Evolutionary conservation across 2,329 filamentous ascomycete genomes (phyloP).

Genomic region (Nemania sp.): DNA sequence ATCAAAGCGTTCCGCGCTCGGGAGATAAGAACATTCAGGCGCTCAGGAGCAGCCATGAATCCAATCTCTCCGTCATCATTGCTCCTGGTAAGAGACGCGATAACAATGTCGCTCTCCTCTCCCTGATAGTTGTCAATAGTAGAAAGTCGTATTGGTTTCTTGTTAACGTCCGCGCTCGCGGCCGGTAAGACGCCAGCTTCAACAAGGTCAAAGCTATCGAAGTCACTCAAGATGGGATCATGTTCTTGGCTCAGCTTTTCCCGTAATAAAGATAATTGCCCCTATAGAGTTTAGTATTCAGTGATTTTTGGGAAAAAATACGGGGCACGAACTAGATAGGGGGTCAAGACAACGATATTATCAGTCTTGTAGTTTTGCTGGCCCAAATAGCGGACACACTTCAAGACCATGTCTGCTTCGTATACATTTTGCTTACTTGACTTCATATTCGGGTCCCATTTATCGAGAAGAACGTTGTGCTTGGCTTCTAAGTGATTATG

Average conservation of each 20-base stretch:
- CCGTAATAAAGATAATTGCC: conserved; percentile 70
- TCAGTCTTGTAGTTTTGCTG: conserved; percentile 78
- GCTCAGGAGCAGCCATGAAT: conserved; percentile 74
- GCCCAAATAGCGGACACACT: conserved; percentile 72
- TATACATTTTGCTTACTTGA: conserved; percentile 72
- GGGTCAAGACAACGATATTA: conserved; percentile 76
- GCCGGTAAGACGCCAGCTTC: conserved; percentile 25
- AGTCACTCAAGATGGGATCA: conserved; percentile 75
- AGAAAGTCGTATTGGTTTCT: conserved; percentile 61
- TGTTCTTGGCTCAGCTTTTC: conserved; percentile 66
- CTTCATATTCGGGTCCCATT: conserved; percentile 59
- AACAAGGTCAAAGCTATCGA: conserved; percentile 74
- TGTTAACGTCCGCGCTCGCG: conserved; percentile 25
- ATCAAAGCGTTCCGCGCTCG: conserved; percentile 74
- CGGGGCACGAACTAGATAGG: conserved; percentile 66
- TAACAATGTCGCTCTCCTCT: conserved; percentile 79
- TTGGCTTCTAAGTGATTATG: conserved; percentile 67
- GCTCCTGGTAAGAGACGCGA: conserved; percentile 75
- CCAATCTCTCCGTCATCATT: conserved; percentile 74
- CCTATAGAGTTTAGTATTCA: conserved; percentile 47
- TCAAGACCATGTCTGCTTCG: conserved; percentile 72
- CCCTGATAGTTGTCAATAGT: conserved; percentile 88
- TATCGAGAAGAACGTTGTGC: conserved; percentile 15
- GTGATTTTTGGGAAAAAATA: neutral
- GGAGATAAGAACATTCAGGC: conserved; percentile 77